These are phyloP conservation scores for Aspergillus proliferans DNA, from an alignment of 2,329 filamentous ascomycete genomes.

Conservation along the genomic window DNA sequence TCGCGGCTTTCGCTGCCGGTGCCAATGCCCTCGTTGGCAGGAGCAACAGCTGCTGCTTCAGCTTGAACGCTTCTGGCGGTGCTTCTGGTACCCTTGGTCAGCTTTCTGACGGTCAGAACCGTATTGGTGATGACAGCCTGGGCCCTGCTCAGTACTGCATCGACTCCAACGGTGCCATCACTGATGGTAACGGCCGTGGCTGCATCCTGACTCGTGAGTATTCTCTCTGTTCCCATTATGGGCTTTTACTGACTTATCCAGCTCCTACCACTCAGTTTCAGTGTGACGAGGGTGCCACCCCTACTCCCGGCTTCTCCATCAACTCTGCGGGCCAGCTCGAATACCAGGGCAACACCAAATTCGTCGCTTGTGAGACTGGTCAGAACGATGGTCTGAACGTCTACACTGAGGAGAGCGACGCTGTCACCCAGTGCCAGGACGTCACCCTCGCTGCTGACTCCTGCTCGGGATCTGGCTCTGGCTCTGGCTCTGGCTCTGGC, in stretches of 20 bases:
- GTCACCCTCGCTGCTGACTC: slow-evolving; percentile 30
- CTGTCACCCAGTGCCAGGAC: slow-evolving; percentile 28
- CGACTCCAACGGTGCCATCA: slow-evolving; percentile 47
- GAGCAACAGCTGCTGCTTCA: slow-evolving; percentile 46
- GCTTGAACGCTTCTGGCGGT: slow-evolving; percentile 45
- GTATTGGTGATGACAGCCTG: slow-evolving; percentile 47
- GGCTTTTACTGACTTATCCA: slow-evolving; percentile 18
- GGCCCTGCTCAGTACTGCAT: slow-evolving; percentile 50
- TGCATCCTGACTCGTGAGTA: slow-evolving; percentile 58
- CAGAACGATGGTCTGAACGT: slow-evolving; percentile 36
- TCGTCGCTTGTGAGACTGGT: slow-evolving; percentile 56
- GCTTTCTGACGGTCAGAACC: slow-evolving; percentile 56
- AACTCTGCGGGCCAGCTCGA: slow-evolving; percentile 48
- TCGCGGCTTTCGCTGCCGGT: slow-evolving; percentile 35
- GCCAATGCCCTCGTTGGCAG: slow-evolving; percentile 39
- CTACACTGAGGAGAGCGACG: slow-evolving; percentile 30
- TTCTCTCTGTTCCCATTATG: not conserved
- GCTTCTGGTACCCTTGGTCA: slow-evolving; percentile 53
- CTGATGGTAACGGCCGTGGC: slow-evolving; percentile 51
- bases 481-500: slow-evolving; percentile 11
- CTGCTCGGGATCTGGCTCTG: slow-evolving; percentile 24
- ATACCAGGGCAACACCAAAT: slow-evolving; percentile 47
- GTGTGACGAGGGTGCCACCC: slow-evolving; percentile 51
- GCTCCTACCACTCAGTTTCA: slow-evolving; percentile 55
- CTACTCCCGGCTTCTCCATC: slow-evolving; percentile 53